Evolutionary conservation across 306 rosid species (phyloP).

Genomic region (Ormosia semicastrata): DNA sequence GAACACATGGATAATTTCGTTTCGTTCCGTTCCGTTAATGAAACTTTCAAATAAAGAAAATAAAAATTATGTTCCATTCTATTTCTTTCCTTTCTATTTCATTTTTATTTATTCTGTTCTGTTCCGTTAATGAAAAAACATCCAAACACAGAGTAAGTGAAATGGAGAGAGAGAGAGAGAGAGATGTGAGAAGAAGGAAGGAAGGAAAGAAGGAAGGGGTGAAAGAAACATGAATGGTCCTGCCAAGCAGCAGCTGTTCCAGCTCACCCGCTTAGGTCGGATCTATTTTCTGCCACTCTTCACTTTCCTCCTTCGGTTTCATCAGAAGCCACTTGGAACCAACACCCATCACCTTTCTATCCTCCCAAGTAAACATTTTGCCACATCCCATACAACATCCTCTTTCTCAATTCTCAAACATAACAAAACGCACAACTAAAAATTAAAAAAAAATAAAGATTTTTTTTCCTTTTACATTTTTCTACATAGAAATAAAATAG

Average conservation of each 20-base stretch:
- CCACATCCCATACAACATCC: slow-evolving; percentile 14
- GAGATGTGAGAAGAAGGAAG: neutral
- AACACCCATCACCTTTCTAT: slow-evolving; percentile 30
- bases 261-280: slow-evolving; percentile 80
- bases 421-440: neutral
- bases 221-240: slow-evolving; percentile 24
- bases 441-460: neutral
- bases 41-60: too few relatives aligned
- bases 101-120: too few relatives aligned
- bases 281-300: slow-evolving; percentile 48
- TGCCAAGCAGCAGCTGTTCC: slow-evolving; percentile 33
- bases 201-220: neutral
- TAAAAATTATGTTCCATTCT: too few relatives aligned
- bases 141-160: too few relatives aligned
- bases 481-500: neutral
- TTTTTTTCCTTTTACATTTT: neutral
- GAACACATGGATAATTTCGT: too few relatives aligned
- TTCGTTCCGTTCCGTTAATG: too few relatives aligned
- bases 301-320: slow-evolving; percentile 40
- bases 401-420: neutral
- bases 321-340: slow-evolving; percentile 40
- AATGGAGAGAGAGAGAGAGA: neutral
- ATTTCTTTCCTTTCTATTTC: too few relatives aligned
- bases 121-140: too few relatives aligned
- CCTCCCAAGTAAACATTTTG: slow-evolving; percentile 39